Evolutionary conservation across 1,284 basidiomycete genomes (phyloP).

Genomic region (Termitomyces sp.): DNA sequence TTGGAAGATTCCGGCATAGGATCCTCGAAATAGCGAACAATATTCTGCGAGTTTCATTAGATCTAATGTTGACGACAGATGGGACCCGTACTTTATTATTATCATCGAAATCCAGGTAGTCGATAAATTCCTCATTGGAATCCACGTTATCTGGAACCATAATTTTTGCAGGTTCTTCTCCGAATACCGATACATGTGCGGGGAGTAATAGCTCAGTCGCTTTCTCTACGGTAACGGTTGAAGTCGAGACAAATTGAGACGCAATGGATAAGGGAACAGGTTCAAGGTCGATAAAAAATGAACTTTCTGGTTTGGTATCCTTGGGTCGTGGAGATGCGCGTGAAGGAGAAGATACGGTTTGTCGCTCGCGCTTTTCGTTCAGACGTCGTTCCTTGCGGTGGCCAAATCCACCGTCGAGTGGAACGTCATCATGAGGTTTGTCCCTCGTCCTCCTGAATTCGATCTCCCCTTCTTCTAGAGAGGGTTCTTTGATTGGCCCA

Average conservation of each 20-base stretch:
- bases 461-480: constrained; percentile 13
- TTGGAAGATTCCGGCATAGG: constrained; percentile 32
- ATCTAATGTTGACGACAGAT: neutral
- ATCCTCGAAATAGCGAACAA: constrained; percentile 61
- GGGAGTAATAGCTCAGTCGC: constrained; percentile 45
- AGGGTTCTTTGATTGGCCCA: constrained; percentile 13
- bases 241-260: constrained; percentile 10
- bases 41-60: constrained; percentile 26
- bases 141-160: constrained; percentile 32
- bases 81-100: constrained; percentile 38
- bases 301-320: constrained; percentile 18
- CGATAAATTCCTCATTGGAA: constrained; percentile 58
- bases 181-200: constrained; percentile 57
- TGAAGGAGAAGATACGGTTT: neutral
- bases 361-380: constrained; percentile 1
- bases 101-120: constrained; percentile 70
- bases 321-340: constrained; percentile 1
- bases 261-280: constrained; percentile 29
- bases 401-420: neutral
- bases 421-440: neutral
- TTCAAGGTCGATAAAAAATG: constrained; percentile 52
- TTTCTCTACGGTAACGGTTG: constrained; percentile 9
- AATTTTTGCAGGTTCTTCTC: constrained; percentile 42
- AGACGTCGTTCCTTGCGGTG: neutral
- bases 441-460: neutral